Evolutionary conservation across 352 stramenopile genomes (phyloP).

Genomic region (Globisporangium alternatum): DNA sequence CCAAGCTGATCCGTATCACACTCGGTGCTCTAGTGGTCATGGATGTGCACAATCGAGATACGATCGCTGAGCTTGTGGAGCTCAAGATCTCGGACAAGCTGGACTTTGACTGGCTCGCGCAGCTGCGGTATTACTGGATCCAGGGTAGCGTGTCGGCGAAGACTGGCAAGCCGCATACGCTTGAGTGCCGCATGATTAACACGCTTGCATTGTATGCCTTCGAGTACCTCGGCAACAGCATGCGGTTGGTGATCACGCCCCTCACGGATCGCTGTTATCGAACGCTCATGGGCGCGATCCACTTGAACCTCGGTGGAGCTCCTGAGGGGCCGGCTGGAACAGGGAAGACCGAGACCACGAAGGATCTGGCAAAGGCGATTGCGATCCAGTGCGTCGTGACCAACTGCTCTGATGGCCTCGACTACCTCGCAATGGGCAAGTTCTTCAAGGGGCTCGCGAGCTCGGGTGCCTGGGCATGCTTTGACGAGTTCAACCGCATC

Average conservation of each 20-base stretch:
- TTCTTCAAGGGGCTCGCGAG: constrained; percentile 93
- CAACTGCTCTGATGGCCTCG: constrained; percentile 88
- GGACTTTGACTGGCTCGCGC: constrained; percentile 94
- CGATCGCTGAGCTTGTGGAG: constrained; percentile 88
- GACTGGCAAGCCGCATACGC: constrained; percentile 83
- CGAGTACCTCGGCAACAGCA: constrained; percentile 92
- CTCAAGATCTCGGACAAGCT: constrained; percentile 70
- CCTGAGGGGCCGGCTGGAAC: constrained; percentile 89
- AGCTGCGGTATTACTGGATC: constrained; percentile 93
- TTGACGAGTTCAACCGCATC: constrained; percentile 94
- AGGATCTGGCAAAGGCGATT: constrained; percentile 90
- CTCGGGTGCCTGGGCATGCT: constrained; percentile 90
- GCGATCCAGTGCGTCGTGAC: constrained; percentile 93
- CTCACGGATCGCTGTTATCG: constrained; percentile 91
- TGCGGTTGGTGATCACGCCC: constrained; percentile 91
- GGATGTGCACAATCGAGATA: constrained; percentile 95
- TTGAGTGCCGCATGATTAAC: constrained; percentile 93
- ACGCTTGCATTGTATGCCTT: constrained; percentile 90
- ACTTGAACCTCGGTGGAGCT: constrained; percentile 89
- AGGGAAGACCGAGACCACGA: constrained; percentile 92
- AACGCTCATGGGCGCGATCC: constrained; percentile 89
- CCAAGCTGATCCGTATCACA: constrained; percentile 91
- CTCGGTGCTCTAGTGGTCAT: constrained; percentile 93
- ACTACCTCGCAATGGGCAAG: constrained; percentile 93
- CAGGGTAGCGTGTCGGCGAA: constrained; percentile 76